Conservation (phyloP, 2,329 filamentous ascomycete species). For the Exophiala sp. region DNA sequence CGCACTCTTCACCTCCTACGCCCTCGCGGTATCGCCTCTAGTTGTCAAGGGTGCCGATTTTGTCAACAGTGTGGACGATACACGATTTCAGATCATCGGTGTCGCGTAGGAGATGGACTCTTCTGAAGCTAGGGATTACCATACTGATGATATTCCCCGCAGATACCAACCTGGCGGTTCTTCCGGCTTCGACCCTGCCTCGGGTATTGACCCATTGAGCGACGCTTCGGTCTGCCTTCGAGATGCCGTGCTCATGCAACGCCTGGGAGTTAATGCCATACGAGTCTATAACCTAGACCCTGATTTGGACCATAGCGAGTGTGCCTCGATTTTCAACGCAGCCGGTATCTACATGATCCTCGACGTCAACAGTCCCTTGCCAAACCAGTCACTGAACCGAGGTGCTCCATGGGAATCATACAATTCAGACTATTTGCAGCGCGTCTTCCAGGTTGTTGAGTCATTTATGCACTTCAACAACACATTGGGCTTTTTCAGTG, state of each 20-base stretch:
- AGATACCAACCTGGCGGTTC: slow-evolving; percentile 60
- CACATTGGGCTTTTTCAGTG: slow-evolving; percentile 60
- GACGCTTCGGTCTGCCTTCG: slow-evolving; percentile 54
- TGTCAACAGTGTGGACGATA: slow-evolving; percentile 52
- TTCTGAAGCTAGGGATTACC: slow-evolving; percentile 1
- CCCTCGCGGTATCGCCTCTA: slow-evolving; percentile 51
- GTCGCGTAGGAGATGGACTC: slow-evolving; percentile 47
- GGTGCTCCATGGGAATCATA: slow-evolving; percentile 51
- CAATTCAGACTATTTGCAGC: slow-evolving; percentile 49
- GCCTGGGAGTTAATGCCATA: slow-evolving; percentile 58
- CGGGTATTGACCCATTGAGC: slow-evolving; percentile 50
- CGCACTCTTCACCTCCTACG: slow-evolving; percentile 42
- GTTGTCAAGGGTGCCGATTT: slow-evolving; percentile 56
- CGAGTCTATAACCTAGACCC: slow-evolving; percentile 61
- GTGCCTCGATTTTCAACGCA: slow-evolving; percentile 59
- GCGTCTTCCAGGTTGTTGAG: slow-evolving; percentile 59
- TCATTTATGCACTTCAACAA: slow-evolving; percentile 63
- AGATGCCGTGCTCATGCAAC: slow-evolving; percentile 59
- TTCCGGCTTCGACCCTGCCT: slow-evolving; percentile 49
- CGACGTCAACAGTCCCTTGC: slow-evolving; percentile 58
- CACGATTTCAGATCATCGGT: slow-evolving; percentile 57
- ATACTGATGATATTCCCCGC: slow-evolving; percentile 19
- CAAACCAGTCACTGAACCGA: slow-evolving; percentile 52
- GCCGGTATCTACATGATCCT: slow-evolving; percentile 62
- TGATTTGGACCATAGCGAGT: slow-evolving; percentile 54